Percentiles rank a stretch among this genome's conserved stretches.
Evolutionary conservation across 768 basidiomycete genomes (phyloP).

Genomic region (Calocybe cyanea): DNA sequence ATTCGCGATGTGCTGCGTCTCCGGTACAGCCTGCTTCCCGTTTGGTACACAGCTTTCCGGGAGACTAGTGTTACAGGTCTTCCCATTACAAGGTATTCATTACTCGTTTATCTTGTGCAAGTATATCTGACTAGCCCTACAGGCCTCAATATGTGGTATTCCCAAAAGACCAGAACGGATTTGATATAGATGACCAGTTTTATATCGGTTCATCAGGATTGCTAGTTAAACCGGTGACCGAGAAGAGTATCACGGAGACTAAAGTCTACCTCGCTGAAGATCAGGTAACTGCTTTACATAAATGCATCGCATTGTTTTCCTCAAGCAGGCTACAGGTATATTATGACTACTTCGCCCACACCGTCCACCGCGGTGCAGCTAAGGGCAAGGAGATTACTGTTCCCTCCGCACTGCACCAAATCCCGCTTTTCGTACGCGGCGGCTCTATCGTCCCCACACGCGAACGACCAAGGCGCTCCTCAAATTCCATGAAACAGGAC

Average conservation of each 20-base stretch:
- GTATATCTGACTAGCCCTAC: background rate
- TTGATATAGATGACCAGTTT: slow-evolving; percentile 90
- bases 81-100: slow-evolving; percentile 78
- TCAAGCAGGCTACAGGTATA: slow-evolving; percentile 55
- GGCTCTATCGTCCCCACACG: slow-evolving; percentile 88
- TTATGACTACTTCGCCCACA: slow-evolving; percentile 86
- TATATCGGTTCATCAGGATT: slow-evolving; percentile 87
- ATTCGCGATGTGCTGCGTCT: slow-evolving; percentile 75
- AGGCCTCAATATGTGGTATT: slow-evolving; percentile 97
- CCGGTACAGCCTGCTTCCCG: slow-evolving; percentile 81
- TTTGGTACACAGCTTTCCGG: slow-evolving; percentile 98
- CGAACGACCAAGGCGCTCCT: slow-evolving; percentile 81
- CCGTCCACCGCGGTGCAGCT: slow-evolving; percentile 61
- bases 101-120: too few species aligned
- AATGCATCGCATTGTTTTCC: background rate
- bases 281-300: slow-evolving; percentile 41
- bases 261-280: slow-evolving; percentile 85
- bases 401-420: slow-evolving; percentile 71
- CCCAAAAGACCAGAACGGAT: slow-evolving; percentile 85
- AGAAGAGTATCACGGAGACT: slow-evolving; percentile 62
- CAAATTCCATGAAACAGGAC: slow-evolving; percentile 84
- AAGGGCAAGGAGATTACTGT: slow-evolving; percentile 70
- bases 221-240: slow-evolving; percentile 87
- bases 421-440: slow-evolving; percentile 87
- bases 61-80: slow-evolving; percentile 79